phyloP scores from a whole-genome alignment of 2,329 filamentous ascomycete genomes.

The Curvularia hawaiiensis region DNA sequence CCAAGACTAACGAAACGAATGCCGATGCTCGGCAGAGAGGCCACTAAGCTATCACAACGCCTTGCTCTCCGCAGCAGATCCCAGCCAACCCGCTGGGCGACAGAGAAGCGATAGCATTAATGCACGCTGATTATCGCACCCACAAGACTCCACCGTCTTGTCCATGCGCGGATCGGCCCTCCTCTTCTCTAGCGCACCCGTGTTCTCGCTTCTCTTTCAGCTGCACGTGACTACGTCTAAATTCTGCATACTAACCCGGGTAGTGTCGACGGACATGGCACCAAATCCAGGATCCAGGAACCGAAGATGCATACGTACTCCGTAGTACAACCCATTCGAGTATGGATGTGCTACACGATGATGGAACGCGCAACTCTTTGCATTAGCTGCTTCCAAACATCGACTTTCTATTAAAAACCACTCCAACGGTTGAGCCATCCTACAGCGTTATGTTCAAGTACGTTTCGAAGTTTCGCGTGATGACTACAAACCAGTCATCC shows the following conservation, averaged over 20 bases:
- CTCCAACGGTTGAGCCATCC: background rate
- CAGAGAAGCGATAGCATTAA: background rate
- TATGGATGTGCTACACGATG: background rate
- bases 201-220: background rate
- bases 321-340: background rate
- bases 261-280: background rate
- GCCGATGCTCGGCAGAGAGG: background rate
- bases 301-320: no score
- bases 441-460: background rate
- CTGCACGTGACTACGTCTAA: background rate
- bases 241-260: background rate
- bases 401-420: background rate
- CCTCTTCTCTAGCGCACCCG: background rate
- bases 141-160: background rate
- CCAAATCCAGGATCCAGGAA: background rate
- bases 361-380: background rate
- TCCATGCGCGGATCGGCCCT: conserved; percentile 2
- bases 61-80: background rate
- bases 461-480: background rate
- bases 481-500: background rate
- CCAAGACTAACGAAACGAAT: background rate
- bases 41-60: background rate
- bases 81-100: background rate
- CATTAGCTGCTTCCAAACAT: background rate
- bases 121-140: background rate